These are phyloP conservation scores for Tylopilus sp. DNA, from an alignment of 1,284 basidiomycete species.

Conservation along the genomic window DNA sequence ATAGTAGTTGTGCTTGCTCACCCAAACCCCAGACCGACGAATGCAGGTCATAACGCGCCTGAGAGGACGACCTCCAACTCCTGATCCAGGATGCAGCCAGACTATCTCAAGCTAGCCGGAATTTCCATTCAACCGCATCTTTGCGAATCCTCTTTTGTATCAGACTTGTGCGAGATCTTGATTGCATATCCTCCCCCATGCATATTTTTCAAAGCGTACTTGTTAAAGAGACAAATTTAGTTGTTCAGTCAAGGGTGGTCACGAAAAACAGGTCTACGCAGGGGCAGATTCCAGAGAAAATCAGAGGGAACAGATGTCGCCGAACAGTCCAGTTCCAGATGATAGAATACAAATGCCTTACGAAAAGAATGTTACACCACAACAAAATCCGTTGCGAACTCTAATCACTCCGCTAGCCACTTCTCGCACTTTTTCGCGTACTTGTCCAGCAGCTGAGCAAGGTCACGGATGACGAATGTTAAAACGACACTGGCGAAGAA, in stretches of 20 bases:
- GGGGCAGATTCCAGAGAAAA: constrained; percentile 14
- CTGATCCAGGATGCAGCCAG: constrained; percentile 34
- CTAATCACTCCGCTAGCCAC: constrained; percentile 70
- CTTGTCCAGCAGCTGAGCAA: constrained; percentile 85
- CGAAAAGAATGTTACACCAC: constrained; percentile 30
- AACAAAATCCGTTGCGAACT: constrained; percentile 23
- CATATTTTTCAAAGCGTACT: constrained; percentile 24
- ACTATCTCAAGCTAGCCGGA: constrained; percentile 11
- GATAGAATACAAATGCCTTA: constrained; percentile 39
- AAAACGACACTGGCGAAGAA: constrained; percentile 90
- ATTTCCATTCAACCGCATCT: not conserved
- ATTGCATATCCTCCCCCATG: constrained; percentile 7
- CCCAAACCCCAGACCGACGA: constrained; percentile 44
- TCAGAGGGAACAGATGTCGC: constrained; percentile 30
- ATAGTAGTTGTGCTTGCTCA: constrained; percentile 2
- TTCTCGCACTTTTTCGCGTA: constrained; percentile 88
- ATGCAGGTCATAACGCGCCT: constrained; percentile 56
- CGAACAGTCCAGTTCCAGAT: constrained; percentile 37
- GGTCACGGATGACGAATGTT: constrained; percentile 86
- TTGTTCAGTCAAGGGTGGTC: constrained; percentile 8
- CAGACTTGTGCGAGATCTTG: constrained; percentile 1
- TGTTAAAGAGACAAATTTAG: constrained; percentile 15
- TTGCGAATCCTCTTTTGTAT: constrained; percentile 5
- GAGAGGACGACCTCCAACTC: constrained; percentile 47
- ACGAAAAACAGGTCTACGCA: constrained; percentile 14